Evolutionary conservation across 352 stramenopile genomes (phyloP).

Genomic region (Phytophthora pisi): DNA sequence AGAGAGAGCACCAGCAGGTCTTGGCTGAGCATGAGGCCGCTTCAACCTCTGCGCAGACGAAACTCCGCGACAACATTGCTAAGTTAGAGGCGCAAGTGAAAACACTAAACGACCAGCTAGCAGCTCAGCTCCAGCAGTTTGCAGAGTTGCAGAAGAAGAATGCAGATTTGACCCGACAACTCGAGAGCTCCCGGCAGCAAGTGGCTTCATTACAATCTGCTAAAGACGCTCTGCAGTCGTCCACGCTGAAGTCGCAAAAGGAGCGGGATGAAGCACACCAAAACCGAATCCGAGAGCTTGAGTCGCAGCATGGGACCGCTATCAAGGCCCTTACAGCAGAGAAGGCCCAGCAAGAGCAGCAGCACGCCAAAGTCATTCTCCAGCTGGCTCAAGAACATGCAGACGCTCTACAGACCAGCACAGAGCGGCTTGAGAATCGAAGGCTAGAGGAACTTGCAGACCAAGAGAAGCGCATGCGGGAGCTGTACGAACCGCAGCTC

Average conservation of each 20-base stretch:
- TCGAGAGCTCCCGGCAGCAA: constrained; percentile 37
- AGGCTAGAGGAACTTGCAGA: constrained; percentile 21
- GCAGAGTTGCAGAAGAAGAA: constrained; percentile 32
- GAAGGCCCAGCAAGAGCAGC: constrained; percentile 27
- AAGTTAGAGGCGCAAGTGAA: constrained; percentile 25
- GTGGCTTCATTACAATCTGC: constrained; percentile 29
- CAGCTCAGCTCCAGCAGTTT: constrained; percentile 15
- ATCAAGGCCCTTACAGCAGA: constrained; percentile 25
- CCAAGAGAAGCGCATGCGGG: constrained; percentile 27
- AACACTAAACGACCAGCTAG: constrained; percentile 28
- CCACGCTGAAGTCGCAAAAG: constrained; percentile 40
- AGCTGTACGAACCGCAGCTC: constrained; percentile 37
- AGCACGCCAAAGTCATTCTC: constrained; percentile 20
- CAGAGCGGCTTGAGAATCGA: constrained; percentile 24
- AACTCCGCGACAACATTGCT: constrained; percentile 20
- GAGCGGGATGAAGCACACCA: constrained; percentile 48
- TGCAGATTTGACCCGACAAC: constrained; percentile 12
- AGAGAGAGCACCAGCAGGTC: constrained; percentile 28
- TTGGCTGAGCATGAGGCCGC: constrained; percentile 24
- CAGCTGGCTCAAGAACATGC: constrained; percentile 28
- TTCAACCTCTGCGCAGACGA: constrained; percentile 21
- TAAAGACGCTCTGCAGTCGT: constrained; percentile 39
- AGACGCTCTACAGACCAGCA: constrained; percentile 16
- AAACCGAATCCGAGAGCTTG: constrained; percentile 45
- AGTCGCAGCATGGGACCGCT: constrained; percentile 31